These are phyloP conservation scores for Bathelium albidoporum DNA, from an alignment of 495 filamentous ascomycete genomes.

Conservation along the genomic window DNA sequence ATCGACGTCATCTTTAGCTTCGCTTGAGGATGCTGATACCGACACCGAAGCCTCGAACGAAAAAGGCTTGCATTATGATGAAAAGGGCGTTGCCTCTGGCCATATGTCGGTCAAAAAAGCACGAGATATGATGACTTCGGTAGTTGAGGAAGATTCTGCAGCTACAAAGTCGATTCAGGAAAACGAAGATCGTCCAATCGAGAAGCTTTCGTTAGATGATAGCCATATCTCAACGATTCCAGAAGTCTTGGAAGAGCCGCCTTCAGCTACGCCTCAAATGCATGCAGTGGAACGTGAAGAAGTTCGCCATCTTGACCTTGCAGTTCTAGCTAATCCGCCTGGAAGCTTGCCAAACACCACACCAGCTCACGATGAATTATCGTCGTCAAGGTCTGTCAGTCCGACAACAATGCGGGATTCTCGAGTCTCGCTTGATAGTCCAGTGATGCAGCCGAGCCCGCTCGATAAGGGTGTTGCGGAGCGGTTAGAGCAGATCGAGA, in stretches of 20 bases:
- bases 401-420: not conserved
- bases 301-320: conserved; percentile 62
- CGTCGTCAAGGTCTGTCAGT: not conserved
- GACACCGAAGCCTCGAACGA: not conserved
- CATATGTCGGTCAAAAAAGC: conserved; percentile 37
- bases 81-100: conserved; percentile 17
- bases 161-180: not conserved
- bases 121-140: conserved; percentile 56
- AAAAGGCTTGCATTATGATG: not conserved
- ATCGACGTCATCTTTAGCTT: conserved; percentile 56
- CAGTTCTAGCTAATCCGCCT: conserved; percentile 38
- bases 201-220: not conserved
- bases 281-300: conserved; percentile 35
- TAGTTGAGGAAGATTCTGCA: conserved; percentile 53
- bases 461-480: not conserved
- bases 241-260: not conserved
- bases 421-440: not conserved
- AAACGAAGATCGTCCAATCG: not conserved
- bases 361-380: not conserved
- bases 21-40: conserved; percentile 43
- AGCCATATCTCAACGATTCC: not conserved
- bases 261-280: conserved; percentile 2
- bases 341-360: not conserved
- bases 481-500: conserved; percentile 30
- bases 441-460: not conserved